Conservation (phyloP, 2,329 filamentous ascomycete species). For the Sporothrix inflata region DNA sequence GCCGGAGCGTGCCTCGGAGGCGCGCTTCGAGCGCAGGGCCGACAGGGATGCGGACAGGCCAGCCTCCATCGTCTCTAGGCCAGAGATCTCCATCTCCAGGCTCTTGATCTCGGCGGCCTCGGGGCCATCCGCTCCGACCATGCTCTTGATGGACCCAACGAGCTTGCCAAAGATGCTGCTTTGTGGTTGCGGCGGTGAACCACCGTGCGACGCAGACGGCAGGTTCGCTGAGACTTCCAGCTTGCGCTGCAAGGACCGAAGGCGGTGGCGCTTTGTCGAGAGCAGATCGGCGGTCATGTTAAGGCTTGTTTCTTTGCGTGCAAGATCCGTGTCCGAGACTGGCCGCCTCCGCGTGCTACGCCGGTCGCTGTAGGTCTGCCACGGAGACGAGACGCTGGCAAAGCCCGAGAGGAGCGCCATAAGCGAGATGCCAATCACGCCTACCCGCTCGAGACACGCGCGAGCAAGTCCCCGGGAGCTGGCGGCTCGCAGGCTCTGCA, state of each 20-base stretch:
- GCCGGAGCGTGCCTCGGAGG: constrained; percentile 66
- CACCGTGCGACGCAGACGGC: constrained; percentile 27
- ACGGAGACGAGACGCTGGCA: constrained; percentile 83
- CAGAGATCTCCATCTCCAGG: constrained; percentile 75
- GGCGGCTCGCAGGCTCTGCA: constrained; percentile 16
- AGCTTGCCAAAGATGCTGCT: constrained; percentile 69
- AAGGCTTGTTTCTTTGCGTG: constrained; percentile 76
- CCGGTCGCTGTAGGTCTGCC: constrained; percentile 76
- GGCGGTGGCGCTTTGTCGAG: constrained; percentile 70
- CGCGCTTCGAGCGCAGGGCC: constrained; percentile 64
- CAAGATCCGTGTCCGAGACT: constrained; percentile 73
- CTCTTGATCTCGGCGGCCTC: constrained; percentile 65
- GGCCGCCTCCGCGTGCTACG: constrained; percentile 53
- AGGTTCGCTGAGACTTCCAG: constrained; percentile 36
- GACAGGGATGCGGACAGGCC: constrained; percentile 68
- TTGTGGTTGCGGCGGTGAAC: not conserved
- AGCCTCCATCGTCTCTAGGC: constrained; percentile 77
- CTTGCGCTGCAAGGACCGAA: constrained; percentile 72
- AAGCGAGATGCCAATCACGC: constrained; percentile 80
- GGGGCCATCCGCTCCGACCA: constrained; percentile 55
- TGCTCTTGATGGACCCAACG: constrained; percentile 62
- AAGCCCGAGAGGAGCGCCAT: constrained; percentile 91
- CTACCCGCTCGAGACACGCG: constrained; percentile 69
- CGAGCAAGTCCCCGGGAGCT: constrained; percentile 45
- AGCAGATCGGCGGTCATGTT: constrained; percentile 82